Evolutionary conservation across 441 rosid genomes (phyloP).

Genomic region (Pelargonium cotyledonis): DNA sequence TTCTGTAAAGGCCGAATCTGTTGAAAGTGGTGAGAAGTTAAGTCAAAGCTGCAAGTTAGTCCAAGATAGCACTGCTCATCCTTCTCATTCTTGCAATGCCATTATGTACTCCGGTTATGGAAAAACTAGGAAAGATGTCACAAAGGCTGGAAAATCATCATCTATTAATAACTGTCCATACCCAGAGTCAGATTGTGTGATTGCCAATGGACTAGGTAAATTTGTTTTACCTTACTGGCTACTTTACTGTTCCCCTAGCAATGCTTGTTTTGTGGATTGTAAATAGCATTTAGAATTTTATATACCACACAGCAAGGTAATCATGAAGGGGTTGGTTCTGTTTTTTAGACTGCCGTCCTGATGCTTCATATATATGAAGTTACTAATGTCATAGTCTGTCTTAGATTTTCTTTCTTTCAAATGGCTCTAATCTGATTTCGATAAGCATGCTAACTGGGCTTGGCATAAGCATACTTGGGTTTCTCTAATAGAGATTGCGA

Average conservation of each 20-base stretch:
- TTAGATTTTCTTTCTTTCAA: neutral
- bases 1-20: conserved; percentile 82
- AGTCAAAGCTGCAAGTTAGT: conserved; percentile 52
- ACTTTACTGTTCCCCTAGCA: conserved; percentile 8
- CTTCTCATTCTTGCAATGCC: conserved; percentile 94
- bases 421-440: neutral
- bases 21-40: conserved; percentile 89
- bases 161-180: conserved; percentile 45
- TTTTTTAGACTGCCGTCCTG: neutral
- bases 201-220: conserved; percentile 50
- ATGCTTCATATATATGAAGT: neutral
- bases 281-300: neutral
- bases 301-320: neutral
- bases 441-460: neutral
- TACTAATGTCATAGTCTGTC: neutral
- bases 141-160: conserved; percentile 66
- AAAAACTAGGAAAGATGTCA: conserved; percentile 60
- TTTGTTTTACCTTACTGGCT: conserved; percentile 3
- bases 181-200: conserved; percentile 47
- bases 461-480: neutral
- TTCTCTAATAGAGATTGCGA: neutral
- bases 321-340: neutral
- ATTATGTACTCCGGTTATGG: conserved; percentile 61
- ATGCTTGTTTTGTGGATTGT: neutral
- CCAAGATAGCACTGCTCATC: conserved; percentile 57